Evolutionary conservation across 2,329 filamentous ascomycete genomes (phyloP).

Genomic region (Ampelomyces quisqualis): DNA sequence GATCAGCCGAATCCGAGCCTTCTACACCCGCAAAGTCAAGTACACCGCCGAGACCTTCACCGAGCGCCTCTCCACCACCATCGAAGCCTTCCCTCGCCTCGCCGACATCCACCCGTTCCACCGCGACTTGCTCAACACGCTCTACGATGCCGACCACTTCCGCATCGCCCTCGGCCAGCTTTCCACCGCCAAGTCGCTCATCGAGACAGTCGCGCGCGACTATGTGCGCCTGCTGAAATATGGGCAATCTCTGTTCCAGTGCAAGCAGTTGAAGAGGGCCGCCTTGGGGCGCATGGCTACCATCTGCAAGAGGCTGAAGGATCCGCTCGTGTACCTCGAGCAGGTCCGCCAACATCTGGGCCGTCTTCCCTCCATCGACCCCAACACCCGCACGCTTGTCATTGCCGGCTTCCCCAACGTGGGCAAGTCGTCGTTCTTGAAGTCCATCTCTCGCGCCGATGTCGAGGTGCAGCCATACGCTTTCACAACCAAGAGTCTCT

Average conservation of each 20-base stretch:
- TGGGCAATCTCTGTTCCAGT: constrained; percentile 87
- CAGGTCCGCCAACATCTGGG: constrained; percentile 96
- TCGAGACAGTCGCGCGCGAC: constrained; percentile 93
- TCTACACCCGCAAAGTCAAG: constrained; percentile 93
- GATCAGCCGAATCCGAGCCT: constrained; percentile 90
- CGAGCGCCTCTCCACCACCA: constrained; percentile 87
- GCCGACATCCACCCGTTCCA: constrained; percentile 95
- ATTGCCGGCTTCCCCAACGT: constrained; percentile 95
- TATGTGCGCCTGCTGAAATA: constrained; percentile 97
- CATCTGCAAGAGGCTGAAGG: constrained; percentile 90
- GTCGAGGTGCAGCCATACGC: constrained; percentile 97
- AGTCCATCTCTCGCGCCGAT: constrained; percentile 88
- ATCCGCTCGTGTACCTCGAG: constrained; percentile 91
- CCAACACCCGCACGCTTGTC: constrained; percentile 91
- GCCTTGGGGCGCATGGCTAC: constrained; percentile 98
- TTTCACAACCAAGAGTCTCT: constrained; percentile 96
- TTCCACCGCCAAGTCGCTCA: constrained; percentile 91
- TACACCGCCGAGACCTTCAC: constrained; percentile 96
- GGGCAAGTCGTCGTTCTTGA: constrained; percentile 93
- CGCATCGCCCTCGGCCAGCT: constrained; percentile 94
- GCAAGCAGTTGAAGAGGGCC: constrained; percentile 97
- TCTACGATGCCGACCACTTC: constrained; percentile 69
- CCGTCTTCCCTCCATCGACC: constrained; percentile 96
- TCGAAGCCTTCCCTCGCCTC: constrained; percentile 84
- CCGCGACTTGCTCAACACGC: constrained; percentile 87